A percentile compares a stretch with the other conserved stretches of the same genome.
Conservation (phyloP, 495 filamentous ascomycete genomes). For the Penicillium canescens region DNA sequence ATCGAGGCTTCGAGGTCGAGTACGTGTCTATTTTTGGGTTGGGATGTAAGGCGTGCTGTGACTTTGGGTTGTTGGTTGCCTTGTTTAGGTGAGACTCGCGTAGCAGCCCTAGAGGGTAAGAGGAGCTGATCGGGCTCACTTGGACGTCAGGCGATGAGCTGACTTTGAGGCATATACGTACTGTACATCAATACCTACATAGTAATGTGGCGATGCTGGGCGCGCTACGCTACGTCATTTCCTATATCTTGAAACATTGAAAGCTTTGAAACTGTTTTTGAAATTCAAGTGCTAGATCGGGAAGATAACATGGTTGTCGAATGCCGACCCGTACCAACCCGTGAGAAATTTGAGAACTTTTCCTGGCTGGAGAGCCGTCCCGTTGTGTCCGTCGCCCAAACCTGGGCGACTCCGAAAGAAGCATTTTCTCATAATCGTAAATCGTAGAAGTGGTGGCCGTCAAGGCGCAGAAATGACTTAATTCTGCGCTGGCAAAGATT, state of each 20-base stretch:
- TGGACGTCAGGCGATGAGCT: too few relatives aligned
- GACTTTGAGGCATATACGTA: too few relatives aligned
- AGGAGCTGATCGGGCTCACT: too few relatives aligned
- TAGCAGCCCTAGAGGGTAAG: too few relatives aligned
- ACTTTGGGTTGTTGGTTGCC: too few relatives aligned
- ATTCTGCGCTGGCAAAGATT: conserved; percentile 18
- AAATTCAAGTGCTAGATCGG: conserved; percentile 14
- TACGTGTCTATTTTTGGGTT: too few relatives aligned
- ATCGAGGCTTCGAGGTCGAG: too few relatives aligned
- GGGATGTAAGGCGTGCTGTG: too few relatives aligned
- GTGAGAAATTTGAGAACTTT: conserved; percentile 19
- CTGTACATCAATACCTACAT: too few relatives aligned
- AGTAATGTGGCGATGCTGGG: background rate
- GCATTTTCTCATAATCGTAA: conserved; percentile 22
- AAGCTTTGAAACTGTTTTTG: conserved; percentile 12
- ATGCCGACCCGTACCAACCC: background rate
- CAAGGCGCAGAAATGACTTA: background rate
- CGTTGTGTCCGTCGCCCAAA: conserved; percentile 12
- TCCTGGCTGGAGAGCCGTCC: conserved; percentile 13
- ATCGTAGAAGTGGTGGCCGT: conserved; percentile 8
- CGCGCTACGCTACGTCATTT: background rate
- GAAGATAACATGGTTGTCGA: conserved; percentile 11
- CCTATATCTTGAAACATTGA: background rate
- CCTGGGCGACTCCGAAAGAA: conserved; percentile 10
- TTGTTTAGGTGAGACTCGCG: too few relatives aligned